Evolutionary conservation across 768 basidiomycete genomes (phyloP).

Genomic region (Calvatia gigantea): DNA sequence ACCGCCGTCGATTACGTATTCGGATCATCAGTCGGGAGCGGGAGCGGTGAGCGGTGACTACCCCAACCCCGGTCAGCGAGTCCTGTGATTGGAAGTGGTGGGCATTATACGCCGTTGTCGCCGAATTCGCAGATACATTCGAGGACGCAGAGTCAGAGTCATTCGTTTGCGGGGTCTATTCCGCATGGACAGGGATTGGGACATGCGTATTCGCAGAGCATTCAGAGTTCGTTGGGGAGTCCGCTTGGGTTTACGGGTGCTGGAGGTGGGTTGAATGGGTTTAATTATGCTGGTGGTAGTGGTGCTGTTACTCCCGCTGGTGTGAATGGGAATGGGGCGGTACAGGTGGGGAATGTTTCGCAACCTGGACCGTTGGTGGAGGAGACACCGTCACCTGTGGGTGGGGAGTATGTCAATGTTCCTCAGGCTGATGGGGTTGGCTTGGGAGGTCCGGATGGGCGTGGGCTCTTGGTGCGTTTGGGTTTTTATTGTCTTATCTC

Average conservation of each 20-base stretch:
- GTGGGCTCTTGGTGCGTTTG: slow-evolving; percentile 14
- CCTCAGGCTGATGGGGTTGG: not conserved
- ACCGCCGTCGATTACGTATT: slow-evolving; percentile 60
- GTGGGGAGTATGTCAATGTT: not conserved
- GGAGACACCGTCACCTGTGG: not conserved
- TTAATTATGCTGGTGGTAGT: slow-evolving; percentile 15
- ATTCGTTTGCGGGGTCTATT: slow-evolving; percentile 35
- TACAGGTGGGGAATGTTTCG: not conserved
- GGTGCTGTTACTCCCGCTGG: slow-evolving; percentile 6
- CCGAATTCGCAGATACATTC: slow-evolving; percentile 26
- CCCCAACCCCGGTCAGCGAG: too few relatives aligned
- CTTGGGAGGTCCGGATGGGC: slow-evolving; percentile 2
- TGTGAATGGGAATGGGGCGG: slow-evolving; percentile 22
- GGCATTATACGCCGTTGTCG: slow-evolving; percentile 28
- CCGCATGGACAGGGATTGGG: slow-evolving; percentile 14
- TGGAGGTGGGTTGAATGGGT: slow-evolving; percentile 14
- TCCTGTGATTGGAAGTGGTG: slow-evolving; percentile 16
- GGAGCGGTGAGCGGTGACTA: not conserved
- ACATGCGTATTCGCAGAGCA: slow-evolving; percentile 27
- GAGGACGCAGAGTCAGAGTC: slow-evolving; percentile 38
- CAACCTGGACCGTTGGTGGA: not conserved
- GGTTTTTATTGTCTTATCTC: not conserved
- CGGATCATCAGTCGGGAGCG: slow-evolving; percentile 30
- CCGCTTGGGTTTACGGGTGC: slow-evolving; percentile 23
- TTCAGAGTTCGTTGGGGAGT: slow-evolving; percentile 42